These are phyloP conservation scores for Venturia pyrina DNA, from an alignment of 2,329 filamentous ascomycete genomes.

Conservation along the genomic window DNA sequence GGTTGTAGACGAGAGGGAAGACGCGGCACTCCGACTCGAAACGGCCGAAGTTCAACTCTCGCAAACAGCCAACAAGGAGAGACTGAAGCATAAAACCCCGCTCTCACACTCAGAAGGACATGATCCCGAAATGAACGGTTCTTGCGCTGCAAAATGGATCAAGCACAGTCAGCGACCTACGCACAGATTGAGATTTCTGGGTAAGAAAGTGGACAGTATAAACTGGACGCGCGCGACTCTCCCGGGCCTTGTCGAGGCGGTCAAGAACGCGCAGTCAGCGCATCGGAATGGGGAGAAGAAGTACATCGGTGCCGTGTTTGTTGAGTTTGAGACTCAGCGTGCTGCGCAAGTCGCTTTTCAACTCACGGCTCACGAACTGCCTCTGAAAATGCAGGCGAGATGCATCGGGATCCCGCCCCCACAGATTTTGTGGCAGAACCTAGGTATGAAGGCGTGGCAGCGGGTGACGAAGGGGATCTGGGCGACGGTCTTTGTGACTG, in stretches of 20 bases:
- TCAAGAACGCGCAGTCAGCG: slow-evolving; percentile 55
- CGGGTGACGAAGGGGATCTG: slow-evolving; percentile 22
- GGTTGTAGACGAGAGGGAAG: slow-evolving; percentile 70
- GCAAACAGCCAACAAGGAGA: slow-evolving; percentile 62
- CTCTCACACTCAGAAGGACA: slow-evolving; percentile 17
- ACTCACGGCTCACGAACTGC: slow-evolving; percentile 32
- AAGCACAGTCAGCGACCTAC: slow-evolving; percentile 49
- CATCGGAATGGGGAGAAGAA: slow-evolving; percentile 58
- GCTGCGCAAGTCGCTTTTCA: slow-evolving; percentile 81
- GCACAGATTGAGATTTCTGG: slow-evolving; percentile 63
- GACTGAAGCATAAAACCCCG: slow-evolving; percentile 46
- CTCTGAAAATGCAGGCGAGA: slow-evolving; percentile 28
- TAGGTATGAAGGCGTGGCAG: slow-evolving; percentile 28
- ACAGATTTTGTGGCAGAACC: slow-evolving; percentile 38
- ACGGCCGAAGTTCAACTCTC: slow-evolving; percentile 79
- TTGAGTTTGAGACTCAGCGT: slow-evolving; percentile 74
- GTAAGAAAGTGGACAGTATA: slow-evolving; percentile 86
- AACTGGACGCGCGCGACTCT: slow-evolving; percentile 72
- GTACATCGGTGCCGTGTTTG: slow-evolving; percentile 68
- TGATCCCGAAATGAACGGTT: slow-evolving; percentile 44
- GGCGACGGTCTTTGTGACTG: slow-evolving; percentile 29
- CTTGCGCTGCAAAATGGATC: slow-evolving; percentile 48
- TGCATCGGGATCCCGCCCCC: slow-evolving; percentile 34
- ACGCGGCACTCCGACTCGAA: slow-evolving; percentile 72
- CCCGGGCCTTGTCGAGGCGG: slow-evolving; percentile 60